Evolutionary conservation across 1,284 basidiomycete genomes (phyloP).

Genomic region (Leucoagaricus sp.): DNA sequence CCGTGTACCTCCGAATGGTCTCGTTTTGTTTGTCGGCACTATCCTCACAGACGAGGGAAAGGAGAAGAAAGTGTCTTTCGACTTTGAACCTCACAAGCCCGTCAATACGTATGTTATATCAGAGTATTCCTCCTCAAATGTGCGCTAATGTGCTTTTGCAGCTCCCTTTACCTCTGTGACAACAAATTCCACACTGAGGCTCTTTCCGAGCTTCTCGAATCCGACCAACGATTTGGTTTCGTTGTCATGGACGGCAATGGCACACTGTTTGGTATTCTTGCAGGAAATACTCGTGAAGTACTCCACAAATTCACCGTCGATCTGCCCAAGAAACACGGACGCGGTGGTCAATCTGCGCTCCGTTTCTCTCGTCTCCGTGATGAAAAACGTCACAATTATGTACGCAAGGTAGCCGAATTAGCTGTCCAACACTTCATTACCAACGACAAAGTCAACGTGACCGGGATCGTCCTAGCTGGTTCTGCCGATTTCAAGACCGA

Average conservation of each 20-base stretch:
- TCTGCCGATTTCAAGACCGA: conserved; percentile 99
- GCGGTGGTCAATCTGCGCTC: conserved; percentile 99
- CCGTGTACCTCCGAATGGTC: conserved; percentile 94
- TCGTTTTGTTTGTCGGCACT: conserved; percentile 97
- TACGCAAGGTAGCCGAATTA: conserved; percentile 96
- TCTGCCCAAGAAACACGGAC: conserved; percentile 99
- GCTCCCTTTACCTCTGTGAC: conserved; percentile 97
- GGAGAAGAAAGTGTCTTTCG: conserved; percentile 98
- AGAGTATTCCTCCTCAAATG: not conserved
- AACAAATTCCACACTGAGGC: conserved; percentile 99
- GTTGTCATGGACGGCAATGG: conserved; percentile 99
- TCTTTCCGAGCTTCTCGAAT: conserved; percentile 94
- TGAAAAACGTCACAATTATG: conserved; percentile 99
- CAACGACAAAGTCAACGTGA: conserved; percentile 97
- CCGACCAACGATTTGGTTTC: conserved; percentile 97
- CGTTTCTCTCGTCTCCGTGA: conserved; percentile 99
- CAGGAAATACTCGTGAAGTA: conserved; percentile 97
- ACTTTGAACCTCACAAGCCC: conserved; percentile 97
- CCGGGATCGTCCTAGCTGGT: conserved; percentile 96
- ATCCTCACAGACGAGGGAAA: conserved; percentile 98
- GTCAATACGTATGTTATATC: conserved; percentile 86
- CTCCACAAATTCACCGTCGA: conserved; percentile 99
- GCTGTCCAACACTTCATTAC: conserved; percentile 99
- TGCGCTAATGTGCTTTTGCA: conserved; percentile 30
- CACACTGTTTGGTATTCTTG: conserved; percentile 93